Evolutionary conservation across 225 moss, liverwort and hornwort species (phyloP).

Genomic region (Pseudisothecium myosuroides): DNA sequence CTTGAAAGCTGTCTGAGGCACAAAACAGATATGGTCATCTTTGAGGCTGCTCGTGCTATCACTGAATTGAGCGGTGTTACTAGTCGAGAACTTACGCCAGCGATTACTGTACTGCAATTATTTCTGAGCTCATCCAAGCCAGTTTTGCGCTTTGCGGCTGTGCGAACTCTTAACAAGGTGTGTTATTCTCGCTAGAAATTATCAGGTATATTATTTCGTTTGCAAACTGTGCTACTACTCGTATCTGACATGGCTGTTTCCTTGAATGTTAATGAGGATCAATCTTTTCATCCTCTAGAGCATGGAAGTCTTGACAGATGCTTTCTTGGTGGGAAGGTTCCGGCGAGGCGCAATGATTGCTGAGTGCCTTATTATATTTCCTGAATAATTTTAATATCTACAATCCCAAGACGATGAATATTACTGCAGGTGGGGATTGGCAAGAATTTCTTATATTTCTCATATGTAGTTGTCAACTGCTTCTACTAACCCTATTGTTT

Average conservation of each 20-base stretch:
- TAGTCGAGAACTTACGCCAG: slow-evolving; percentile 70
- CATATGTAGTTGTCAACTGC: background rate
- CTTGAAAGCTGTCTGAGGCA: slow-evolving; percentile 77
- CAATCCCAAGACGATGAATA: background rate
- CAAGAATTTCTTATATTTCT: background rate
- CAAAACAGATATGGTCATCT: slow-evolving; percentile 89
- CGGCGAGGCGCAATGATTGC: background rate
- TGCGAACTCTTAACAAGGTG: slow-evolving; percentile 84
- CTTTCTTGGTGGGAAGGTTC: background rate
- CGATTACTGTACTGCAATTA: slow-evolving; percentile 78
- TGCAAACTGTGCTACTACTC: background rate
- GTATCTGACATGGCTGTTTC: background rate
- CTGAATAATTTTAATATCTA: background rate
- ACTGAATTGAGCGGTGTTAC: slow-evolving; percentile 73
- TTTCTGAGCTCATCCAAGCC: slow-evolving; percentile 91
- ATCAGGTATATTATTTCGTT: background rate
- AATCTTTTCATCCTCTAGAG: background rate
- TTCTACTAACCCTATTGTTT: background rate
- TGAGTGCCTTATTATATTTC: background rate
- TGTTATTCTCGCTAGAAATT: background rate
- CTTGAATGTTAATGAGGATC: background rate
- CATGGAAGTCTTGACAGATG: background rate
- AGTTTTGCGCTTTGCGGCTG: slow-evolving; percentile 83
- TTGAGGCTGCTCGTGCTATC: slow-evolving; percentile 87
- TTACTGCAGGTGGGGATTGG: background rate